These are phyloP conservation scores for Pilatotrama ljubarskyi DNA, from an alignment of 768 basidiomycete genomes.

Conservation along the genomic window DNA sequence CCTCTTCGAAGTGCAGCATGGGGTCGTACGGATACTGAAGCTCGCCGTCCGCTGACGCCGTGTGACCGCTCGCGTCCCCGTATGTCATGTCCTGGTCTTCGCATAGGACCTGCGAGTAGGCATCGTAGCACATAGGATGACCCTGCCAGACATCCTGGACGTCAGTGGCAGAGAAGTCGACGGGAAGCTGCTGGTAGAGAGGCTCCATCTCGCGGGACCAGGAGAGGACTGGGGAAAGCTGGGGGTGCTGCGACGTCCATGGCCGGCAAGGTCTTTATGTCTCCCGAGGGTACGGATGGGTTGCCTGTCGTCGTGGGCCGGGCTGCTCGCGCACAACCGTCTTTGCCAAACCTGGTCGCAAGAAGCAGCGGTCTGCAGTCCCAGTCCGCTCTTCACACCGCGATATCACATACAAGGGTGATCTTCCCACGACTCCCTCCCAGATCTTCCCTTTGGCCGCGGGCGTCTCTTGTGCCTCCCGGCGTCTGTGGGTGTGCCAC, in stretches of 20 bases:
- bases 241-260: neutral
- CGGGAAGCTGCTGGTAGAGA: neutral
- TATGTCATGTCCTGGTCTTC: neutral
- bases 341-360: neutral
- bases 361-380: neutral
- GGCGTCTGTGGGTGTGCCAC: neutral
- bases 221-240: neutral
- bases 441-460: neutral
- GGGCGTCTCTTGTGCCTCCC: neutral
- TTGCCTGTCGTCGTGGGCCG: neutral
- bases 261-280: neutral
- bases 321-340: neutral
- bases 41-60: neutral
- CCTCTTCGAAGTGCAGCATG: neutral
- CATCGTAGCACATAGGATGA: neutral
- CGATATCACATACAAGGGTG: neutral
- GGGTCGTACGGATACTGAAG: neutral
- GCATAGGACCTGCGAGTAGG: neutral
- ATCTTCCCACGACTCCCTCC: conserved; percentile 1
- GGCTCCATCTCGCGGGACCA: neutral
- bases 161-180: neutral
- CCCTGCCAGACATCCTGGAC: neutral
- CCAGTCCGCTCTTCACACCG: neutral
- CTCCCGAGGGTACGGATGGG: neutral
- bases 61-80: neutral